Percentiles rank a stretch among this genome's conserved stretches.
phyloP scores from a whole-genome alignment of 2,329 filamentous ascomycete species.

The Neofusicoccum laricinum region DNA sequence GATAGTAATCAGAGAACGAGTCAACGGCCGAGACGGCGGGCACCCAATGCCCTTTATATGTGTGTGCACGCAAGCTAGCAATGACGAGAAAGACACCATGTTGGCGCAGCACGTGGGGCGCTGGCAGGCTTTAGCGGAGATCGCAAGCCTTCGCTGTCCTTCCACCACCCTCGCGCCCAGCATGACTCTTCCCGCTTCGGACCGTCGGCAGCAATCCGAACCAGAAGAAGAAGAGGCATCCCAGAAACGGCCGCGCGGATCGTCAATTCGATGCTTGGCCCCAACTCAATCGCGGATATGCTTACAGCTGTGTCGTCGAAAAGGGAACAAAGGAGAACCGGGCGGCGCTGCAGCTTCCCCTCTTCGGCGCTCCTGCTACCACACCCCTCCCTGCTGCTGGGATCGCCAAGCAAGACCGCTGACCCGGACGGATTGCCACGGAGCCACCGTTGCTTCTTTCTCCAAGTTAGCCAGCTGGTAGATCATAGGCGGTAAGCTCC shows the following conservation, averaged over 20 bases:
- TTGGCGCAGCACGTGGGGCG: constrained; percentile 6
- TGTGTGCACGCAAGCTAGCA: neutral
- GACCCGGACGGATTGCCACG: neutral
- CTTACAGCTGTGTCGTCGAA: neutral
- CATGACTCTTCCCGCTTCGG: neutral
- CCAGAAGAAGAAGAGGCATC: neutral
- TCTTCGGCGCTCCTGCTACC: neutral
- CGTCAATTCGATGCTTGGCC: neutral
- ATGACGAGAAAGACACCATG: constrained; percentile 3
- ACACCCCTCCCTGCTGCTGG: neutral
- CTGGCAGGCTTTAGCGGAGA: constrained; percentile 9
- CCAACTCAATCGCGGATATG: neutral
- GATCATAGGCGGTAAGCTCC: constrained; percentile 4
- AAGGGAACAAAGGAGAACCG: neutral
- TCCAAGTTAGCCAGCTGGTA: neutral
- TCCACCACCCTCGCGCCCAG: neutral
- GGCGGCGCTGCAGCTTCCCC: neutral
- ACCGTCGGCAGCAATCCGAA: neutral
- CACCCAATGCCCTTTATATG: neutral
- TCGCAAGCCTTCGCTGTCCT: constrained; percentile 8
- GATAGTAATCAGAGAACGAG: neutral
- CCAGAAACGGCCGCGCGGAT: neutral
- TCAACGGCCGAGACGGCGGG: neutral
- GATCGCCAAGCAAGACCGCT: neutral
- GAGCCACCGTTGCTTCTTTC: neutral